These are phyloP conservation scores for Mycena kentingensis DNA, from an alignment of 768 basidiomycete species.

Conservation along the genomic window DNA sequence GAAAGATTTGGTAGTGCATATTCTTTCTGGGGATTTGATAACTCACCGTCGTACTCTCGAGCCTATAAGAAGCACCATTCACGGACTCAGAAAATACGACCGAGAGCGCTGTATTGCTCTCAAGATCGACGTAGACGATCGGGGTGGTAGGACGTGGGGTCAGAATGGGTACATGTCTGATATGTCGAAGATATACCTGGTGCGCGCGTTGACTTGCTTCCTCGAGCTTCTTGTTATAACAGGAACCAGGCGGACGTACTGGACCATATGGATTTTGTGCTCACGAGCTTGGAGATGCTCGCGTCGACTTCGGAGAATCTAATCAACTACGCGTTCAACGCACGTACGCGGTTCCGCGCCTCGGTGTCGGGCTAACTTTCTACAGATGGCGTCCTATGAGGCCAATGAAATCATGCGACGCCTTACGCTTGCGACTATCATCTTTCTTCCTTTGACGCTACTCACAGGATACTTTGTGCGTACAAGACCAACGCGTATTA, in stretches of 20 bases:
- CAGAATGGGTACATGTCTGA: constrained; percentile 65
- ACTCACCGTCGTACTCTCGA: constrained; percentile 74
- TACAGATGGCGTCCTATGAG: constrained; percentile 68
- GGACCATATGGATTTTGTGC: constrained; percentile 75
- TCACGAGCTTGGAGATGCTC: constrained; percentile 74
- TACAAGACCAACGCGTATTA: background rate
- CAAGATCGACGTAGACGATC: too few relatives aligned
- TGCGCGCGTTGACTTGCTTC: constrained; percentile 30
- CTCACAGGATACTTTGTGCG: constrained; percentile 50
- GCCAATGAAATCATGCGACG: constrained; percentile 75
- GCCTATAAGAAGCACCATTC: constrained; percentile 69
- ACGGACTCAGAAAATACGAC: constrained; percentile 70
- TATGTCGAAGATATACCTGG: constrained; percentile 69
- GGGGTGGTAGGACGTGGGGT: constrained; percentile 15
- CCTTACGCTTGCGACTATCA: constrained; percentile 50
- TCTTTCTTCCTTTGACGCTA: constrained; percentile 51
- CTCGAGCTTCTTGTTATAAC: background rate
- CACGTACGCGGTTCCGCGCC: constrained; percentile 30
- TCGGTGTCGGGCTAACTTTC: background rate
- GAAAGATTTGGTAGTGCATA: constrained; percentile 56
- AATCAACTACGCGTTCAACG: constrained; percentile 76
- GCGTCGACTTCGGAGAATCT: constrained; percentile 69
- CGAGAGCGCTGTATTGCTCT: constrained; percentile 64
- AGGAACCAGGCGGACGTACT: constrained; percentile 61
- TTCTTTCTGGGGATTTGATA: constrained; percentile 73